phyloP scores from a whole-genome alignment of 805 yeast genomes.

The Ogataea nonfermentans region DNA sequence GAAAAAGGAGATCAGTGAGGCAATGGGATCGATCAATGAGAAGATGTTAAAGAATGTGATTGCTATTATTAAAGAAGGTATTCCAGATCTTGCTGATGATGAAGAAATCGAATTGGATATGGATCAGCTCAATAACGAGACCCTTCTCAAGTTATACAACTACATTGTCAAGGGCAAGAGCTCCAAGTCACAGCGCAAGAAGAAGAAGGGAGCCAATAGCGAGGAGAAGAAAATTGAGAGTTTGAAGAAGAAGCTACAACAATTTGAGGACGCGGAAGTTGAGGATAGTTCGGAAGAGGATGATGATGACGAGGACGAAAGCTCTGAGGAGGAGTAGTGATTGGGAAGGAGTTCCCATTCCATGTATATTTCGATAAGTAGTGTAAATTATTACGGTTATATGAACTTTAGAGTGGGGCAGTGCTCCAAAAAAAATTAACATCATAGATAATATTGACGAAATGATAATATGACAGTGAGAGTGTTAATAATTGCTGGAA shows the following conservation, averaged over 20 bases:
- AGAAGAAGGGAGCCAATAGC: slow-evolving; percentile 48
- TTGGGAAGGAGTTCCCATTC: slow-evolving; percentile 2
- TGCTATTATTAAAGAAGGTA: slow-evolving; percentile 76
- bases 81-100: slow-evolving; percentile 66
- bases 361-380: slow-evolving; percentile 19
- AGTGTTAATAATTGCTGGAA: slow-evolving; percentile 39
- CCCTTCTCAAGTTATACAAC: slow-evolving; percentile 79
- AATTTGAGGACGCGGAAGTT: slow-evolving; percentile 53
- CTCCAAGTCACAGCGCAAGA: slow-evolving; percentile 40
- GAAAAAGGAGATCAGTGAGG: slow-evolving; percentile 91
- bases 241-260: slow-evolving; percentile 72
- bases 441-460: background rate
- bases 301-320: slow-evolving; percentile 45
- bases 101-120: slow-evolving; percentile 97
- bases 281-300: slow-evolving; percentile 69
- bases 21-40: slow-evolving; percentile 72
- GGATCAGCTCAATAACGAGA: slow-evolving; percentile 84
- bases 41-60: slow-evolving; percentile 80
- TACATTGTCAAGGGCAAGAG: slow-evolving; percentile 60
- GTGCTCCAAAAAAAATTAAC: slow-evolving; percentile 5
- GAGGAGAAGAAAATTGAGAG: slow-evolving; percentile 75
- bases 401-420: slow-evolving; percentile 3
- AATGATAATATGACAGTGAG: background rate
- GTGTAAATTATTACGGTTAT: slow-evolving; percentile 18
- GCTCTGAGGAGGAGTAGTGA: slow-evolving; percentile 32